Conservation (phyloP, 2,329 filamentous ascomycete species). For the Penicillium sp. region DNA sequence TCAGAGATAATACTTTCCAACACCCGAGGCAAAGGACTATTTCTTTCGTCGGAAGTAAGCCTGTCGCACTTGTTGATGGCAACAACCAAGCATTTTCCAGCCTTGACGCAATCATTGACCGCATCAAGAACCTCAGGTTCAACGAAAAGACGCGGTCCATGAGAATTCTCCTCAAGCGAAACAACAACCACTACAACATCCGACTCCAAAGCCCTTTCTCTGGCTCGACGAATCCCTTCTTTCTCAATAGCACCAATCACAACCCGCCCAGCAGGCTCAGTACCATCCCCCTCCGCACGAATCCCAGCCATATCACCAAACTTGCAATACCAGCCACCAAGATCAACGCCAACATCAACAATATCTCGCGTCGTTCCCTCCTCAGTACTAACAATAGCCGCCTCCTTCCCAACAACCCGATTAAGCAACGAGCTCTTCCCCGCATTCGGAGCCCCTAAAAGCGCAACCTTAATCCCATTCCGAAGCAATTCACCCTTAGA, state of each 20-base stretch:
- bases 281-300: conserved; percentile 50
- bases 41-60: conserved; percentile 28
- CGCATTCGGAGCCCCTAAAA: conserved; percentile 89
- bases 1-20: conserved; percentile 45
- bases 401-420: conserved; percentile 83
- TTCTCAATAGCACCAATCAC: conserved; percentile 75
- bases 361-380: conserved; percentile 94
- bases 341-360: conserved; percentile 86
- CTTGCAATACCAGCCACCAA: conserved; percentile 88
- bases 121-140: conserved; percentile 63
- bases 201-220: conserved; percentile 77
- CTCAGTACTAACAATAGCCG: conserved; percentile 91
- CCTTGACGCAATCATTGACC: conserved; percentile 53
- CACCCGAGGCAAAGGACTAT: conserved; percentile 19
- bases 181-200: conserved; percentile 84
- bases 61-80: conserved; percentile 66
- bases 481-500: conserved; percentile 81
- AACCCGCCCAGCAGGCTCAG: conserved; percentile 19
- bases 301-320: conserved; percentile 95
- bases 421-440: conserved; percentile 97
- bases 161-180: conserved; percentile 64
- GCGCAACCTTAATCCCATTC: conserved; percentile 81
- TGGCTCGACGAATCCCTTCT: conserved; percentile 88
- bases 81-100: conserved; percentile 60
- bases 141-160: conserved; percentile 41